These are phyloP conservation scores for Parietichytrium sp. DNA, from an alignment of 108 stramenopile genomes.

Conservation along the genomic window DNA sequence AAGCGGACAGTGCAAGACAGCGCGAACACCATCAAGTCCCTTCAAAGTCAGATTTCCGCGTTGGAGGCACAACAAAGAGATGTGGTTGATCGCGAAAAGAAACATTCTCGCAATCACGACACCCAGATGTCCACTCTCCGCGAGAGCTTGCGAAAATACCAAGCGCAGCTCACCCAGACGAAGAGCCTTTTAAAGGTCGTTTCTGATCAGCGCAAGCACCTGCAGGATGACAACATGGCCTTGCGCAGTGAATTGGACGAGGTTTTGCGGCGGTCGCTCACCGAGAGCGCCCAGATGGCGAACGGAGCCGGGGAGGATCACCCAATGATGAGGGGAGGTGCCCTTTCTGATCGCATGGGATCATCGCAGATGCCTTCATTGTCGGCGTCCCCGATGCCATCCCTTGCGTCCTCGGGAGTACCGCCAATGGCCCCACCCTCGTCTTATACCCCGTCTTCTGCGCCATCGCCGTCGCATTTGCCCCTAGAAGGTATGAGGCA, in stretches of 20 bases:
- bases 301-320: no score
- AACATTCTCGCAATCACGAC: slow-evolving; percentile 37
- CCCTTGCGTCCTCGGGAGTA: no score
- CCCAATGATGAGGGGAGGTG: no score
- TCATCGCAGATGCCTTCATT: no score
- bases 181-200: slow-evolving; percentile 23
- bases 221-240: slow-evolving; percentile 29
- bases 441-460: no score
- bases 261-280: slow-evolving; percentile 9
- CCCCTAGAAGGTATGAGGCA: no score
- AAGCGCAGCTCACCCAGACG: slow-evolving; percentile 33
- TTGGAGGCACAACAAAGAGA: slow-evolving; percentile 12
- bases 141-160: slow-evolving; percentile 34
- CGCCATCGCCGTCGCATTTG: no score
- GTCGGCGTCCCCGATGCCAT: no score
- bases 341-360: no score
- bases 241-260: slow-evolving; percentile 30
- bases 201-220: slow-evolving; percentile 35
- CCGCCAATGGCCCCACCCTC: no score
- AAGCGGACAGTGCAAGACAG: background rate
- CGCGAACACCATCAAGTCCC: background rate
- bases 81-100: slow-evolving; percentile 14
- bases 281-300: no score
- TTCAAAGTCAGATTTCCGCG: background rate
- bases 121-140: background rate